phyloP scores from a whole-genome alignment of 768 basidiomycete genomes.

The Termitomyces sp. region DNA sequence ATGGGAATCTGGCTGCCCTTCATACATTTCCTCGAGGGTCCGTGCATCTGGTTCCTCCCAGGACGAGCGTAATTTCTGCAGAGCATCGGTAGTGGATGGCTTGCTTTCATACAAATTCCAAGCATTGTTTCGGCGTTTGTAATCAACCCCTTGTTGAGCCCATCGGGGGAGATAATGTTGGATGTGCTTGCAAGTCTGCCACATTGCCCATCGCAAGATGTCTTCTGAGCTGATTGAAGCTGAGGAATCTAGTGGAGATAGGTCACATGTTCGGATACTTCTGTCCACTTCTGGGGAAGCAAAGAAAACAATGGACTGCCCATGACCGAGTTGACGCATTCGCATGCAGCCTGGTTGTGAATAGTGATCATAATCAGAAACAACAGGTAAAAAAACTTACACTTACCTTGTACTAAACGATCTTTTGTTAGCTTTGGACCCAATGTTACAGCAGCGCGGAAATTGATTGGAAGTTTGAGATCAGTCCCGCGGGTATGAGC shows the following conservation, averaged over 20 bases:
- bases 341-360: not conserved
- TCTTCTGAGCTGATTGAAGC: not conserved
- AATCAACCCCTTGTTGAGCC: not conserved
- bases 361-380: not conserved
- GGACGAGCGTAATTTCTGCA: not conserved
- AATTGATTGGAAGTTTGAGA: conserved; percentile 39
- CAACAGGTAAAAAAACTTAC: not conserved
- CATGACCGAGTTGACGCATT: not conserved
- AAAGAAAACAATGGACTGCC: not conserved
- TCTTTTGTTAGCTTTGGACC: not conserved
- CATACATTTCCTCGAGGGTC: not conserved
- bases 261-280: not conserved
- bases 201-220: not conserved
- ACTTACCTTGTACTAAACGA: not conserved
- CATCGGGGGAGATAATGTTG: not conserved
- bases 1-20: conserved; percentile 28
- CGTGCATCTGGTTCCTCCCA: not conserved
- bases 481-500: conserved; percentile 50
- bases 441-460: conserved; percentile 1
- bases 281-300: not conserved
- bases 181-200: not conserved
- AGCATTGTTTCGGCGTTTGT: not conserved
- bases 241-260: not conserved
- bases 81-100: not conserved
- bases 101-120: not conserved